A percentile compares a stretch with the other conserved stretches of the same genome.
Conservation (phyloP, 345 rosid species). For the Rhizophora mangle region DNA sequence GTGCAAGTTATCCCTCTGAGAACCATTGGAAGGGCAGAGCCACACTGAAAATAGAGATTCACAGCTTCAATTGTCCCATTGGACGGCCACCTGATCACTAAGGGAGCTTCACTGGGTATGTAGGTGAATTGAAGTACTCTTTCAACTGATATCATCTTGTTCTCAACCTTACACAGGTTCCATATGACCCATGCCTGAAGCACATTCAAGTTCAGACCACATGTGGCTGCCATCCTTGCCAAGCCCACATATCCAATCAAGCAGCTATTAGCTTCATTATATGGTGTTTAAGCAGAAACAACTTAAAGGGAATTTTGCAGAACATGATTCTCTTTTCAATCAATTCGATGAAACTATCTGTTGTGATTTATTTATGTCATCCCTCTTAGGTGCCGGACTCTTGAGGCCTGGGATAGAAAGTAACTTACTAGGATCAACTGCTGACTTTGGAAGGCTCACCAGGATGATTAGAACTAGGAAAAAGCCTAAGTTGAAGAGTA, state of each 20-base stretch:
- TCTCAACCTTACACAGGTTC: slow-evolving; percentile 77
- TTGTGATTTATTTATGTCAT: not conserved
- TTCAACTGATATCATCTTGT: slow-evolving; percentile 76
- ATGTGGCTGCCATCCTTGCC: slow-evolving; percentile 62
- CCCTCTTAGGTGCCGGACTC: not conserved
- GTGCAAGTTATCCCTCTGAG: slow-evolving; percentile 65
- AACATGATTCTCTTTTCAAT: no score
- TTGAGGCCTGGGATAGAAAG: slow-evolving; percentile 1
- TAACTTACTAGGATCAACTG: slow-evolving; percentile 66
- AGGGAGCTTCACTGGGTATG: slow-evolving; percentile 54
- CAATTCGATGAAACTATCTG: no score
- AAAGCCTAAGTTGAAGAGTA: slow-evolving; percentile 71
- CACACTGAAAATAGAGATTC: slow-evolving; percentile 49
- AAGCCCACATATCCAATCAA: slow-evolving; percentile 37
- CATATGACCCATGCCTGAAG: slow-evolving; percentile 75
- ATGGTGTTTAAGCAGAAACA: no score
- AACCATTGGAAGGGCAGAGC: slow-evolving; percentile 54
- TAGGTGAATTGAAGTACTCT: slow-evolving; percentile 57
- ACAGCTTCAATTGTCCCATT: slow-evolving; percentile 46
- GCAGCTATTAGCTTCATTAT: not conserved
- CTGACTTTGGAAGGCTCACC: slow-evolving; percentile 63
- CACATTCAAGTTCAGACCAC: slow-evolving; percentile 59
- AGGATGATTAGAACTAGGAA: slow-evolving; percentile 64
- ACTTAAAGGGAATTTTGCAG: no score
- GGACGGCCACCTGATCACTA: slow-evolving; percentile 55